Evolutionary conservation across 106 monocot species (phyloP), one percentile per base, ranked within the genome.

Genomic region (Ottelia alismoides): DNA sequence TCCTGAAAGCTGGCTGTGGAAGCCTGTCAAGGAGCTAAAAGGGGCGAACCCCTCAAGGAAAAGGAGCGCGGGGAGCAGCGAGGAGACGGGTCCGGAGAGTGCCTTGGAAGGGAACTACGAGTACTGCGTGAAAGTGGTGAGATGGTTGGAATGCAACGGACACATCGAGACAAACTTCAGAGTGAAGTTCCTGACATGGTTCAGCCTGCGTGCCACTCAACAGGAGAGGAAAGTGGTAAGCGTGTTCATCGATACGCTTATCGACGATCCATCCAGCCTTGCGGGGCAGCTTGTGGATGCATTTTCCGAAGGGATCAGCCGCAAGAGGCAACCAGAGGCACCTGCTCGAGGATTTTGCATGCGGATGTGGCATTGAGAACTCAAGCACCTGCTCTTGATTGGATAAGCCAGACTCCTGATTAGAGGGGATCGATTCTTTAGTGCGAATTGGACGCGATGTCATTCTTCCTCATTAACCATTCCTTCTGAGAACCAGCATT

Each of bases 141-240:
- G 82, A 46, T 65, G 82, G 81, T 52, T 87, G 57, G 87, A 87
- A 49, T 69, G 78, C 51, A 65, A 72, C 31, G 87, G 87, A 22
- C 66, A 72, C 25, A 83, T 92, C 1, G 92, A 92, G 66, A 77
- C 71, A 19, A 74, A 66, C 50, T 92, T 83, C 48, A 72, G 92
- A 55, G 74, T 87, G 31, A 92, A 92, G 64, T 92, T 92, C 43
- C 67, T 92, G 54, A 87, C 92, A 17, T 92, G 92, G 92, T 92
- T 83, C 66, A 87, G 92, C 64, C 48, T 92, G 58, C 45, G 74
- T 25, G 87, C 92, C 2, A 87, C 28, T 22, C 16, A 30, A 5
- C 52, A 68, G 25, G 72, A 72, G 56, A 45, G 53, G 58, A 75
- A 52, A 53, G 60, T 75, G 1, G 75, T 75, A 12, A 69, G 58